Evolutionary conservation across 176 grass and related monocot genomes (phyloP).

Genomic region (sorghum (Sorghum bicolor)): Sorghum_bicolor_NCBIv3 NC_012877.2:9706001-9706500

Average conservation of each 20-base stretch:
- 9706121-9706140: background rate
- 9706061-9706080: background rate
- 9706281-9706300: background rate
- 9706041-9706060: background rate
- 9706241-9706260: background rate
- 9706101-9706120: background rate
- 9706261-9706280: background rate
- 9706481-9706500: conserved; percentile 31
- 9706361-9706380: background rate
- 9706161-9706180: background rate
- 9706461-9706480: background rate
- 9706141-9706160: background rate
- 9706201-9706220: background rate
- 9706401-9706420: background rate
- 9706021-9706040: too few species aligned
- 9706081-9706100: background rate
- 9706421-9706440: background rate
- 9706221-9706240: background rate
- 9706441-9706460: conserved; percentile 1
- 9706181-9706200: background rate
- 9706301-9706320: background rate
- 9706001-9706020: background rate
- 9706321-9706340: background rate
- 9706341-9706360: background rate
- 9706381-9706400: conserved; percentile 6